phyloP scores from a whole-genome alignment of 2,329 filamentous ascomycete genomes.

The Venturia pyrina region DNA sequence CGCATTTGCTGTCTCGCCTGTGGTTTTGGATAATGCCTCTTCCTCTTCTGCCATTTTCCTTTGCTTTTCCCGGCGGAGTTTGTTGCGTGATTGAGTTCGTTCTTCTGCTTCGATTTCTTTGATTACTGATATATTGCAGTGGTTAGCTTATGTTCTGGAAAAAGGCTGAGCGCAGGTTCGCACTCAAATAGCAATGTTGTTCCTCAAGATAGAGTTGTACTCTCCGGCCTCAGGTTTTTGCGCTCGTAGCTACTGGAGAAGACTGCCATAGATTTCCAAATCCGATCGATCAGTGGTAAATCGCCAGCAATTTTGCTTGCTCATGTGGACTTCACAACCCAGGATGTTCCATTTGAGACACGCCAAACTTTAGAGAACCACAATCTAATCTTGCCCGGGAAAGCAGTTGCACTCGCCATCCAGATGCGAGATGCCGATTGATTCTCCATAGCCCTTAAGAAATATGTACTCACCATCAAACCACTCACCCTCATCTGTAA shows the following conservation, averaged over 20 bases:
- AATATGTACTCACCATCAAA: constrained; percentile 56
- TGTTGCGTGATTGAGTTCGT: background rate
- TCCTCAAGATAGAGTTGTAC: too few species aligned
- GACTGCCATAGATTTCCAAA: too few species aligned
- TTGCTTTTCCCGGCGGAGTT: background rate
- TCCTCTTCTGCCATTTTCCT: background rate
- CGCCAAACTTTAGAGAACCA: too few species aligned
- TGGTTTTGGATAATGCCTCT: background rate
- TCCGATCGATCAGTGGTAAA: too few species aligned
- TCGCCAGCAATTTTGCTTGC: too few species aligned
- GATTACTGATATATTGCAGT: background rate
- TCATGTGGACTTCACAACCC: too few species aligned
- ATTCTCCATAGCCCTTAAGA: background rate
- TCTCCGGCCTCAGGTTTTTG: too few species aligned
- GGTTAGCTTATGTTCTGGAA: background rate
- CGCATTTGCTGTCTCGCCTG: background rate
- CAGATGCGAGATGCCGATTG: background rate
- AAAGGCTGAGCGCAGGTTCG: background rate
- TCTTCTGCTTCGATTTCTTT: constrained; percentile 11
- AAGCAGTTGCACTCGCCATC: background rate
- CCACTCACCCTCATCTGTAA: constrained; percentile 72
- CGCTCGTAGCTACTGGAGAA: too few species aligned
- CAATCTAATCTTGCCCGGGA: background rate
- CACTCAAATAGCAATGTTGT: background rate
- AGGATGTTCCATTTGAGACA: too few species aligned